A percentile compares a stretch with the other conserved stretches of the same genome.
These are phyloP conservation scores for Macadamia integrifolia DNA, from an alignment of 164 flowering plant genomes.

Conservation along the genomic window DNA sequence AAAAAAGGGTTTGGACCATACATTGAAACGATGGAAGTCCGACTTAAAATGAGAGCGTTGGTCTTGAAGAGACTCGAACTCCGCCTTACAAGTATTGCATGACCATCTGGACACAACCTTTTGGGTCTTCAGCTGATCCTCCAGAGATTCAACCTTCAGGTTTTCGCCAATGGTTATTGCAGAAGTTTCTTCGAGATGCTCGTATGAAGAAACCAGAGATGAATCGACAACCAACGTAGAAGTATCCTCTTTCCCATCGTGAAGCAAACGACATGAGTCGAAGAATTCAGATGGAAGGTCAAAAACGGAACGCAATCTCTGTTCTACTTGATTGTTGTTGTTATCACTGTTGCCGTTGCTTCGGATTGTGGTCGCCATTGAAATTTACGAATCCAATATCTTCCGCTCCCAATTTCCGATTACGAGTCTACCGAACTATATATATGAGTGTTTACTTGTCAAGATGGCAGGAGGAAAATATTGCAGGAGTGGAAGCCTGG, in stretches of 20 bases:
- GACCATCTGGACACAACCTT: constrained; percentile 45
- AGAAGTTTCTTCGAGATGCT: background rate
- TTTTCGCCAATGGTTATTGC: constrained; percentile 3
- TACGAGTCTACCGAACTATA: no score
- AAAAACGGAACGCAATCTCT: constrained; percentile 55
- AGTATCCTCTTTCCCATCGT: background rate
- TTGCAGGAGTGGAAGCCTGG: no score
- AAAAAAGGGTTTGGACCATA: constrained; percentile 15
- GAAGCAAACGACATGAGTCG: constrained; percentile 50
- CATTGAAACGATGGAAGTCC: constrained; percentile 85
- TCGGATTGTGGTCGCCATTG: constrained; percentile 13
- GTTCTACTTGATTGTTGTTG: constrained; percentile 14
- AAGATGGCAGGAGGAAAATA: no score
- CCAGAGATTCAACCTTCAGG: background rate
- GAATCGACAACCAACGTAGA: background rate
- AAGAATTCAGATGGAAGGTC: constrained; percentile 56
- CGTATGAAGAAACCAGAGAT: constrained; percentile 5
- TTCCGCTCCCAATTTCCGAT: no score
- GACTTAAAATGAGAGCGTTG: constrained; percentile 93
- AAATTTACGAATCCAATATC: no score
- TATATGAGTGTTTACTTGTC: no score
- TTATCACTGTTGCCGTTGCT: constrained; percentile 10
- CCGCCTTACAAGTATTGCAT: constrained; percentile 74
- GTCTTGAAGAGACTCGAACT: constrained; percentile 77
- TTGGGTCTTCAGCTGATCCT: constrained; percentile 8